These are phyloP conservation scores for Didymosphaeria variabile DNA, from an alignment of 2,329 filamentous ascomycete genomes.

Conservation along the genomic window DNA sequence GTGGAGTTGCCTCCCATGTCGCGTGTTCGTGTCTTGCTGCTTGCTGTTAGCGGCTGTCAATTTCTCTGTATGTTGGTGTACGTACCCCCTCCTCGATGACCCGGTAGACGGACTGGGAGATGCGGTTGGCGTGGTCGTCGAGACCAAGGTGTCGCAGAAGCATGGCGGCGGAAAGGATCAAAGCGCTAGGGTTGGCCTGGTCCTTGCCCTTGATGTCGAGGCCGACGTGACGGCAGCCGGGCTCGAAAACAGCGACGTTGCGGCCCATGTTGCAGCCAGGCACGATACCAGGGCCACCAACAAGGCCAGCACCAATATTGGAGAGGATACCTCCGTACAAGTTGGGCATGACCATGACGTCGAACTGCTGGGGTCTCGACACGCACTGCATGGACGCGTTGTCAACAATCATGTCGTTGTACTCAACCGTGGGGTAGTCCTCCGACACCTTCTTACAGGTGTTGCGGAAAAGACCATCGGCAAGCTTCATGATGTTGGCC, in stretches of 20 bases:
- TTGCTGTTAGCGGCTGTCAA: slow-evolving; percentile 39
- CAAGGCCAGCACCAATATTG: slow-evolving; percentile 97
- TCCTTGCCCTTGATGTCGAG: slow-evolving; percentile 99
- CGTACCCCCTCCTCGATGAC: slow-evolving; percentile 91
- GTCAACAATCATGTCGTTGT: slow-evolving; percentile 99
- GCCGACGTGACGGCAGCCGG: slow-evolving; percentile 98
- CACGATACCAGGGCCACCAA: slow-evolving; percentile 95
- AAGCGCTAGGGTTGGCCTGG: slow-evolving; percentile 96
- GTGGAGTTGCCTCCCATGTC: slow-evolving; percentile 94
- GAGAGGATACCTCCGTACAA: slow-evolving; percentile 98
- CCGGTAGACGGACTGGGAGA: slow-evolving; percentile 85
- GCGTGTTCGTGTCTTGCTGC: slow-evolving; percentile 83
- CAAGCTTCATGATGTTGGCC: slow-evolving; percentile 99
- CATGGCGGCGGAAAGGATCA: slow-evolving; percentile 96
- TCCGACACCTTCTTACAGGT: slow-evolving; percentile 94
- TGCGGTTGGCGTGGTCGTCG: slow-evolving; percentile 97
- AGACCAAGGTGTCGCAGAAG: slow-evolving; percentile 95
- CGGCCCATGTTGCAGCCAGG: slow-evolving; percentile 99
- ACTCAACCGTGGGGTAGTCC: slow-evolving; percentile 94
- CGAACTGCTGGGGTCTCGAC: slow-evolving; percentile 94
- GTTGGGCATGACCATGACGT: slow-evolving; percentile 99
- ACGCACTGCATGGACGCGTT: slow-evolving; percentile 99
- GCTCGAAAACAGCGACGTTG: slow-evolving; percentile 97
- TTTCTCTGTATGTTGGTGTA: slow-evolving; percentile 28
- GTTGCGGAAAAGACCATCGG: slow-evolving; percentile 97